phyloP scores from a whole-genome alignment of 495 filamentous ascomycete genomes.

The Penicillium longicatenatum region DNA sequence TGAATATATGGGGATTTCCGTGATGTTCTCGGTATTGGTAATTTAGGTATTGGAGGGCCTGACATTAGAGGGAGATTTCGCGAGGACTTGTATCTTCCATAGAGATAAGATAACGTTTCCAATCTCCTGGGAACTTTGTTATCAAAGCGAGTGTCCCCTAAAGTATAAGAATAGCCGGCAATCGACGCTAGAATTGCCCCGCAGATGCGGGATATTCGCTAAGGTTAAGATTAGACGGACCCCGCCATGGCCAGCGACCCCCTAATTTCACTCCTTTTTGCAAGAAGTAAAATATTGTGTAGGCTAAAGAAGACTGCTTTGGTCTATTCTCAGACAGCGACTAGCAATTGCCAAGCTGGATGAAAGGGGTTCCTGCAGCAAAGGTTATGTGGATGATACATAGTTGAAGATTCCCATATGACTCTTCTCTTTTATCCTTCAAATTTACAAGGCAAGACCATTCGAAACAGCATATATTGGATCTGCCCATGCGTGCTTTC shows the following conservation, averaged over 20 bases:
- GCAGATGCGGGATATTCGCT: conserved; percentile 14
- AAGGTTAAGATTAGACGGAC: conserved; percentile 30
- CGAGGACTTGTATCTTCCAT: background rate
- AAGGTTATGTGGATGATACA: no score
- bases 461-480: no score
- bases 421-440: no score
- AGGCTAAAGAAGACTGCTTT: no score
- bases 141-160: conserved; percentile 18
- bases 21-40: background rate
- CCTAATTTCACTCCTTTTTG: no score
- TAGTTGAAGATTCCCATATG: no score
- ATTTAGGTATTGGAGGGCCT: background rate
- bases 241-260: background rate
- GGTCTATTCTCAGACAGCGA: no score
- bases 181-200: conserved; percentile 8
- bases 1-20: background rate
- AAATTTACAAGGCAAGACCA: no score
- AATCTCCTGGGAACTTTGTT: background rate
- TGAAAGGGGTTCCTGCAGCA: no score
- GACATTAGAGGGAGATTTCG: background rate
- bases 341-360: no score
- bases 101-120: background rate
- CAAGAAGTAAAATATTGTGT: no score
- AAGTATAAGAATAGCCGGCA: conserved; percentile 29
- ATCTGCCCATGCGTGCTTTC: no score